These are phyloP conservation scores for Yarrowia phangngaensis DNA, from an alignment of 805 yeast species.

Conservation along the genomic window DNA sequence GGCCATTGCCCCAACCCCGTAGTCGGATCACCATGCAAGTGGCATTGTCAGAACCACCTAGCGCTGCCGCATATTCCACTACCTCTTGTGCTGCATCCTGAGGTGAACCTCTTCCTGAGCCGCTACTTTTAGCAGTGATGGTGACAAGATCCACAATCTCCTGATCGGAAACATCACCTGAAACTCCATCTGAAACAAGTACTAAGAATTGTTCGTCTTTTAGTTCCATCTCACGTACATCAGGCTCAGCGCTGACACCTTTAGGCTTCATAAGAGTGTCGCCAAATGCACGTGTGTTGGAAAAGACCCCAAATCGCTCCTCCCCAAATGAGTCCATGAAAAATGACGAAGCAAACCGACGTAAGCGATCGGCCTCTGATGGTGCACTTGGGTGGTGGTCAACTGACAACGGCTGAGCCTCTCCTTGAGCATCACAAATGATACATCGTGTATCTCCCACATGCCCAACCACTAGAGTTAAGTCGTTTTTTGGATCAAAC, in stretches of 20 bases:
- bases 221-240: slow-evolving; percentile 61
- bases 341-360: slow-evolving; percentile 58
- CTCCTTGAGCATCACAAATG: slow-evolving; percentile 75
- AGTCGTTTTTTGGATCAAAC: slow-evolving; percentile 22
- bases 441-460: slow-evolving; percentile 90
- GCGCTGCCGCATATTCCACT: slow-evolving; percentile 72
- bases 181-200: slow-evolving; percentile 81
- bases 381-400: slow-evolving; percentile 87
- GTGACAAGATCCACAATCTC: slow-evolving; percentile 84
- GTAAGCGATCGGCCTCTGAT: slow-evolving; percentile 66
- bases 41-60: slow-evolving; percentile 95
- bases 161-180: slow-evolving; percentile 77
- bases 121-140: slow-evolving; percentile 51
- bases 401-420: slow-evolving; percentile 71
- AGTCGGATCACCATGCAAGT: slow-evolving; percentile 78
- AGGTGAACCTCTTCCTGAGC: slow-evolving; percentile 72
- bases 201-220: slow-evolving; percentile 87
- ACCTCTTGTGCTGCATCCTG: slow-evolving; percentile 83
- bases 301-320: slow-evolving; percentile 73
- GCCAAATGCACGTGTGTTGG: slow-evolving; percentile 93
- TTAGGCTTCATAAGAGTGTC: slow-evolving; percentile 73
- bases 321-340: slow-evolving; percentile 91
- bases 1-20: slow-evolving; percentile 92
- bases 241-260: slow-evolving; percentile 93
- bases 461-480: slow-evolving; percentile 66